phyloP scores from a whole-genome alignment of 139 green algal genomes.

The Volvox africanus region DNA sequence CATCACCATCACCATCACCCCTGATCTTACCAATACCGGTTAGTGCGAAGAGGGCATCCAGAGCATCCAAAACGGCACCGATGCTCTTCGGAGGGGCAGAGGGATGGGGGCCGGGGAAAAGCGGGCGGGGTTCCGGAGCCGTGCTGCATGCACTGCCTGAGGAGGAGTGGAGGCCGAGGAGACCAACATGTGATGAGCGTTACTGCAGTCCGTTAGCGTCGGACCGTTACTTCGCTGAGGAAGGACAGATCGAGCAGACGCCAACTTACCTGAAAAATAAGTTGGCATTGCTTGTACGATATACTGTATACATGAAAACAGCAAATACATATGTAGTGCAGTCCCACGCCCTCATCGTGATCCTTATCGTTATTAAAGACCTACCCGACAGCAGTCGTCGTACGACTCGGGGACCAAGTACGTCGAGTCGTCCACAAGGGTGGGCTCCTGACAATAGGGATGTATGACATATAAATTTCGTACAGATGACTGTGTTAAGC shows the following conservation, averaged over 20 bases:
- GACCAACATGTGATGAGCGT: too few species aligned
- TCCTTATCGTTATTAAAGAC: background rate
- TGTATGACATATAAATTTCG: conserved; percentile 31
- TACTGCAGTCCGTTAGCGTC: too few species aligned
- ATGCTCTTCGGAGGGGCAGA: conserved; percentile 5
- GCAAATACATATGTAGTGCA: background rate
- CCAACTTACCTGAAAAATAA: too few species aligned
- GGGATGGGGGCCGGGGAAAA: too few species aligned
- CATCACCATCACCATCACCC: background rate
- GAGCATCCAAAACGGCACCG: background rate
- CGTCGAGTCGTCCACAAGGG: conserved; percentile 61
- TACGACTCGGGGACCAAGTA: conserved; percentile 61
- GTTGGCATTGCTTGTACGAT: background rate
- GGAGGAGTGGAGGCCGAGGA: too few species aligned
- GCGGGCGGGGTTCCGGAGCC: too few species aligned
- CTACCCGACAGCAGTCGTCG: conserved; percentile 17
- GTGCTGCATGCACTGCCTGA: too few species aligned
- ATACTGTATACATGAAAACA: background rate
- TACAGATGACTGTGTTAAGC: too few species aligned
- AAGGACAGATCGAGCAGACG: too few species aligned
- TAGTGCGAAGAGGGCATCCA: background rate
- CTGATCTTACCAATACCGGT: background rate
- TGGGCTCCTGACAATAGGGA: conserved; percentile 38
- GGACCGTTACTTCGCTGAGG: background rate
- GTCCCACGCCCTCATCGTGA: too few species aligned